Conservation (phyloP, 352 stramenopile species). For the Globisporangium nagaii region DNA sequence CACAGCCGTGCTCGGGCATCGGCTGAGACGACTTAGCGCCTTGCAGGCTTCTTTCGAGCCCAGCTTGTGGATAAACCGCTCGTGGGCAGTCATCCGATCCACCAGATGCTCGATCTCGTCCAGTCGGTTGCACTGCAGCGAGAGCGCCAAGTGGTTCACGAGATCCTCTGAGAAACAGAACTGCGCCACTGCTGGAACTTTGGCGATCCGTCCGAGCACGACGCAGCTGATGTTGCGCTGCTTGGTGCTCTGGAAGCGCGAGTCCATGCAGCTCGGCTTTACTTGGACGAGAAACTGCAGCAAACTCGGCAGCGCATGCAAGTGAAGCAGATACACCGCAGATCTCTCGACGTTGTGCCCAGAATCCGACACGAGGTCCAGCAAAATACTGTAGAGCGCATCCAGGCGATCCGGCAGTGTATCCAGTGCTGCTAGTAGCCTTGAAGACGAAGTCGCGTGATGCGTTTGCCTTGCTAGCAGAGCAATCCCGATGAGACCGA, state of each 20-base stretch:
- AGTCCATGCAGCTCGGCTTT: conserved; percentile 48
- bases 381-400: conserved; percentile 37
- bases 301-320: conserved; percentile 35
- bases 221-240: conserved; percentile 77
- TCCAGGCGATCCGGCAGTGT: conserved; percentile 30
- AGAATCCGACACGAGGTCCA: conserved; percentile 32
- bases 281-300: conserved; percentile 49
- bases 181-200: conserved; percentile 24
- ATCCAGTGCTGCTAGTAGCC: conserved; percentile 23
- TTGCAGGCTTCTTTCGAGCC: conserved; percentile 53
- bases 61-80: conserved; percentile 40
- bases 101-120: conserved; percentile 53
- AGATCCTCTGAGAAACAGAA: conserved; percentile 52
- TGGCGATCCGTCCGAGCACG: conserved; percentile 46
- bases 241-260: conserved; percentile 30
- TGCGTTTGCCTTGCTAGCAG: conserved; percentile 42
- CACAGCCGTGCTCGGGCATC: conserved; percentile 33
- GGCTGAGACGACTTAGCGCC: conserved; percentile 42
- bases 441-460: conserved; percentile 8
- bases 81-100: conserved; percentile 15
- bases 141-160: conserved; percentile 62
- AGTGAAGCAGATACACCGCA: conserved; percentile 35
- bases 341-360: conserved; percentile 19
- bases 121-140: conserved; percentile 64
- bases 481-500: conserved; percentile 44